phyloP scores from a whole-genome alignment of 805 yeast species.

The Naumovozyma baii region DNA sequence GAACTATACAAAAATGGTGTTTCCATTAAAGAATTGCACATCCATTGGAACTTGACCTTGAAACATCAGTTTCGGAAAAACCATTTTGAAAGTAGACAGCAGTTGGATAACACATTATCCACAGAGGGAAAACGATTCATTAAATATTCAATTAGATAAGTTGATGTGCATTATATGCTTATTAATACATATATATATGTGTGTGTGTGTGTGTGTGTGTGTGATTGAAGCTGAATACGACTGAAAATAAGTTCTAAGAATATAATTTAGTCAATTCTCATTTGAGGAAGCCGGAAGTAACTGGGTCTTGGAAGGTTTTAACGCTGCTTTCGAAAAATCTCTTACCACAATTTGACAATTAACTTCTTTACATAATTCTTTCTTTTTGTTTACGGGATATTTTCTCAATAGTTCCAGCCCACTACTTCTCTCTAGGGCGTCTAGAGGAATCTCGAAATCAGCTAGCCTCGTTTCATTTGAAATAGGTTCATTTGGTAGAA shows the following conservation, averaged over 20 bases:
- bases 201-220: neutral
- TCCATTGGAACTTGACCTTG: conserved; percentile 19
- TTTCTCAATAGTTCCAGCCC: conserved; percentile 75
- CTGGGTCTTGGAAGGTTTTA: neutral
- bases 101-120: conserved; percentile 3
- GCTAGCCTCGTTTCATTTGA: conserved; percentile 61
- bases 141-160: conserved; percentile 5
- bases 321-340: conserved; percentile 39
- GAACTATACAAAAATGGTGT: conserved; percentile 17
- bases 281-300: neutral
- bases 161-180: neutral
- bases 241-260: neutral
- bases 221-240: neutral
- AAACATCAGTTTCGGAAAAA: conserved; percentile 16
- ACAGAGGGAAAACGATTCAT: conserved; percentile 7
- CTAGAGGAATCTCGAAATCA: conserved; percentile 77
- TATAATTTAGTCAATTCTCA: neutral
- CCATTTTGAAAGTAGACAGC: conserved; percentile 1
- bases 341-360: conserved; percentile 72
- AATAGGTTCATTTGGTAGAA: conserved; percentile 79
- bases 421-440: conserved; percentile 76
- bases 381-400: conserved; percentile 47
- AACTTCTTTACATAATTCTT: conserved; percentile 69
- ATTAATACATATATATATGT: too few relatives aligned
- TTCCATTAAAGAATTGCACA: conserved; percentile 15